These are phyloP conservation scores for Kockiozyma suomiensis DNA, from an alignment of 805 yeast genomes.

Conservation along the genomic window DNA sequence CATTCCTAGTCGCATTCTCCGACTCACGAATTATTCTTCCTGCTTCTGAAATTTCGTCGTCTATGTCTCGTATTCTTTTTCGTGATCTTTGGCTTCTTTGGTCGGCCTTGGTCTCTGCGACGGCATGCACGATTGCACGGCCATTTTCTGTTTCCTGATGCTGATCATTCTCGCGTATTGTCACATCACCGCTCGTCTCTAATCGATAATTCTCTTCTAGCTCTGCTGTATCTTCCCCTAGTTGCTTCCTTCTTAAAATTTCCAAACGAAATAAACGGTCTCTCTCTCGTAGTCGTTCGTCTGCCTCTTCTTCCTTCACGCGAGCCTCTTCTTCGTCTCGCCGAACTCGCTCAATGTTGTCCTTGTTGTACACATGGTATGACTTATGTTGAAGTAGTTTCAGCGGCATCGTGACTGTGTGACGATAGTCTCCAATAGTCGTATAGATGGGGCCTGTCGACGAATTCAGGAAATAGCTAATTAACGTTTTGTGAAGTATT, in stretches of 20 bases:
- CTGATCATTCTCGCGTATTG: background rate
- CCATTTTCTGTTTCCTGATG: background rate
- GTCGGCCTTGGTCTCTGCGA: background rate
- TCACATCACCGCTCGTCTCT: background rate
- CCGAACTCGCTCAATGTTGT: conserved; percentile 38
- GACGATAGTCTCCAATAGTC: background rate
- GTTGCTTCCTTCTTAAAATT: conserved; percentile 23
- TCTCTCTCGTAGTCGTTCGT: conserved; percentile 11
- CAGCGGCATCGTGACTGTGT: conserved; percentile 36
- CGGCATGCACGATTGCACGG: conserved; percentile 1
- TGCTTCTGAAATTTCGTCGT: conserved; percentile 19
- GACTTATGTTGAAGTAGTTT: conserved; percentile 40
- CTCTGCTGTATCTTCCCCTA: conserved; percentile 7
- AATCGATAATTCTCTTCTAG: background rate
- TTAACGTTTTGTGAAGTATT: background rate
- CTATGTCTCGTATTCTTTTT: background rate
- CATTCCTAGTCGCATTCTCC: background rate
- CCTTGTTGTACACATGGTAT: conserved; percentile 38
- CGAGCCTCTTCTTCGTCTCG: conserved; percentile 39
- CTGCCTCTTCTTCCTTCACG: conserved; percentile 22
- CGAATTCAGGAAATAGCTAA: background rate
- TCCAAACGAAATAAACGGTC: conserved; percentile 32
- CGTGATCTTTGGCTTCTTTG: background rate
- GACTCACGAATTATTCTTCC: background rate
- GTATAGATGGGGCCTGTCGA: too few relatives aligned